A percentile compares a stretch with the other conserved stretches of the same genome.
Conservation (phyloP, 2,329 filamentous ascomycete genomes). For the Arthrobotrys musiformis region DNA sequence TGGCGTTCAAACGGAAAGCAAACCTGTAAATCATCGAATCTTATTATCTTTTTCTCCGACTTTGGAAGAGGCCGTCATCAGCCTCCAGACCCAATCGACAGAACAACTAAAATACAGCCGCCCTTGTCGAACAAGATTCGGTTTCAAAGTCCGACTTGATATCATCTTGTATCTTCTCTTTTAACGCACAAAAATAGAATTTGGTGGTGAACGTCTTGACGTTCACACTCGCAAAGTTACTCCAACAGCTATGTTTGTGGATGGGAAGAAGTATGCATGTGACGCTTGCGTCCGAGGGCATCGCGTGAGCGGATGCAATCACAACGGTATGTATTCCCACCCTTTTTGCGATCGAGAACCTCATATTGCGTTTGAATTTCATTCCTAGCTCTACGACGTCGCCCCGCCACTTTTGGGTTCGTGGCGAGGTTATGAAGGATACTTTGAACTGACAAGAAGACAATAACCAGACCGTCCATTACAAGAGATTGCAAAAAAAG, state of each 20-base stretch:
- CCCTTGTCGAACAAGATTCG: slow-evolving; percentile 52
- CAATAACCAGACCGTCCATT: slow-evolving; percentile 79
- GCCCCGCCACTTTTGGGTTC: background rate
- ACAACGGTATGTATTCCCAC: slow-evolving; percentile 77
- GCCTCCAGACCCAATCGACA: slow-evolving; percentile 56
- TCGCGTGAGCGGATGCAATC: slow-evolving; percentile 98
- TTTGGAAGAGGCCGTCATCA: slow-evolving; percentile 55
- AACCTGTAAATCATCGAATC: slow-evolving; percentile 55
- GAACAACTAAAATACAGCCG: slow-evolving; percentile 50
- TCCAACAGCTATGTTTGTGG: slow-evolving; percentile 74
- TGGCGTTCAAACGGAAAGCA: slow-evolving; percentile 56
- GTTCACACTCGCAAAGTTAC: slow-evolving; percentile 59
- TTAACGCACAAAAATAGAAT: slow-evolving; percentile 31
- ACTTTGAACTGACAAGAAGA: slow-evolving; percentile 38
- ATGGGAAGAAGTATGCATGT: slow-evolving; percentile 98
- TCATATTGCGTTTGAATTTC: slow-evolving; percentile 15
- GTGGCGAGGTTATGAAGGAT: slow-evolving; percentile 27
- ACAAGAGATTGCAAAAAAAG: slow-evolving; percentile 96
- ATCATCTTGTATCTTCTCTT: slow-evolving; percentile 59
- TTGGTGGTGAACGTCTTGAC: slow-evolving; percentile 53
- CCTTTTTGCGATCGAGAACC: slow-evolving; percentile 38
- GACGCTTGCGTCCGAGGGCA: slow-evolving; percentile 98
- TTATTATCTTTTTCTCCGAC: slow-evolving; percentile 41
- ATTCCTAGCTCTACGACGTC: slow-evolving; percentile 22
- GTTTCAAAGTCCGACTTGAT: slow-evolving; percentile 56